These are phyloP conservation scores for Petunia axillaris DNA, from an alignment of 257 asterid genomes.

Conservation along the genomic window DNA sequence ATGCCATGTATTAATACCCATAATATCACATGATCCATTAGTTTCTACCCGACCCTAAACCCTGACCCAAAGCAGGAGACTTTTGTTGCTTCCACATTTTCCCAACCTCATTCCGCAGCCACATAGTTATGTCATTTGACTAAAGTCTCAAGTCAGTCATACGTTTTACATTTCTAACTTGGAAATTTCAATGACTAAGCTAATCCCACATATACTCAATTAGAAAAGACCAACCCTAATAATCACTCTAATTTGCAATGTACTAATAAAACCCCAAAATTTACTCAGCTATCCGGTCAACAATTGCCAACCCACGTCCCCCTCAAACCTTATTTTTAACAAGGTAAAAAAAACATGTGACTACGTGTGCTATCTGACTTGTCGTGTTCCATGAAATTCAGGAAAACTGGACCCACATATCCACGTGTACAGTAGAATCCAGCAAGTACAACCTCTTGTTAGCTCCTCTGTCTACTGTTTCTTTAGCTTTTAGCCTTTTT, in stretches of 20 bases:
- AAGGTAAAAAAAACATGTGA: background rate
- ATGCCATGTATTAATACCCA: no score
- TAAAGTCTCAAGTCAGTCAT: background rate
- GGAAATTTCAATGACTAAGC: background rate
- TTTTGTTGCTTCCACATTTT: background rate
- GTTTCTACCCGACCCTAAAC: no score
- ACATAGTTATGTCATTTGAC: slow-evolving; percentile 5
- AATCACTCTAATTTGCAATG: background rate
- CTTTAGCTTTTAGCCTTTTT: background rate
- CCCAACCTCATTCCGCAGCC: slow-evolving; percentile 11
- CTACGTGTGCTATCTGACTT: slow-evolving; percentile 23
- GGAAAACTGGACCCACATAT: background rate
- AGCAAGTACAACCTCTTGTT: background rate
- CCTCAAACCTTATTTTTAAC: background rate
- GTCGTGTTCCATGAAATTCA: slow-evolving; percentile 25
- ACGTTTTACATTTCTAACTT: background rate
- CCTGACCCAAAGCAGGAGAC: no score
- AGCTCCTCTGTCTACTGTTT: slow-evolving; percentile 9
- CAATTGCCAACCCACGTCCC: background rate
- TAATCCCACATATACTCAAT: no score
- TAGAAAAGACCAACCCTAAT: background rate
- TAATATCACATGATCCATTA: no score
- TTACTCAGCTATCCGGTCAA: background rate
- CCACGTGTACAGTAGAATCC: slow-evolving; percentile 27
- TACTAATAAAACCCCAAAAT: background rate